These are phyloP conservation scores for Xerocomellus amylosporus DNA, from an alignment of 768 basidiomycete genomes.

Conservation along the genomic window DNA sequence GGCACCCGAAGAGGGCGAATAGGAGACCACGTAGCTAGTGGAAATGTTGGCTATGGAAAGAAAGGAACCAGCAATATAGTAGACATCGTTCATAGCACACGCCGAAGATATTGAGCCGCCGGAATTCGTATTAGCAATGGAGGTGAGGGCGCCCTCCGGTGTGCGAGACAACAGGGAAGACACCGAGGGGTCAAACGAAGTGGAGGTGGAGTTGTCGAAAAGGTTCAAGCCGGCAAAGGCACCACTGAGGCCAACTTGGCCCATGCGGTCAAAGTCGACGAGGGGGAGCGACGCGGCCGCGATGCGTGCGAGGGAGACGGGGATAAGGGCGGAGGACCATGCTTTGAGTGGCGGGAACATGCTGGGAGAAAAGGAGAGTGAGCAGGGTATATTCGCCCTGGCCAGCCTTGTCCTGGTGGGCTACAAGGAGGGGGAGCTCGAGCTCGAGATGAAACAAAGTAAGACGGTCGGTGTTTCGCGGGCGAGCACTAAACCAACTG, in stretches of 20 bases:
- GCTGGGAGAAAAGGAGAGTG: conserved; percentile 4
- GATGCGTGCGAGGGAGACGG: conserved; percentile 14
- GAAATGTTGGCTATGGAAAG: conserved; percentile 59
- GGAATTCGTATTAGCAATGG: conserved; percentile 71
- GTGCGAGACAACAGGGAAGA: conserved; percentile 70
- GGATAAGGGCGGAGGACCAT: conserved; percentile 29
- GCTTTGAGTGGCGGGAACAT: conserved; percentile 6
- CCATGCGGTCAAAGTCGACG: conserved; percentile 82
- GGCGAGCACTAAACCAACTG: conserved; percentile 13
- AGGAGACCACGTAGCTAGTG: conserved; percentile 74
- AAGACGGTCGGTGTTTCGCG: not conserved
- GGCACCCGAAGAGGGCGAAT: conserved; percentile 52
- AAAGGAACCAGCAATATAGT: conserved; percentile 86
- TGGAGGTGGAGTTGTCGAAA: conserved; percentile 54
- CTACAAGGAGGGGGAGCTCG: not conserved
- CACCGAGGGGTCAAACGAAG: conserved; percentile 65
- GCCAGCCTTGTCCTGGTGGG: not conserved
- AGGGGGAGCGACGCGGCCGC: conserved; percentile 46
- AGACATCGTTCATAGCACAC: conserved; percentile 63
- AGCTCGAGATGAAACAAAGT: not conserved
- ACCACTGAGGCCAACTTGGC: conserved; percentile 84
- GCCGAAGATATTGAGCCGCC: conserved; percentile 77
- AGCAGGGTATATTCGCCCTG: conserved; percentile 11
- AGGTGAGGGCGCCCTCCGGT: conserved; percentile 61
- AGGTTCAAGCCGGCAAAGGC: conserved; percentile 85